Evolutionary conservation across 768 basidiomycete genomes (phyloP).

Genomic region (Tricholoma furcatifolium): DNA sequence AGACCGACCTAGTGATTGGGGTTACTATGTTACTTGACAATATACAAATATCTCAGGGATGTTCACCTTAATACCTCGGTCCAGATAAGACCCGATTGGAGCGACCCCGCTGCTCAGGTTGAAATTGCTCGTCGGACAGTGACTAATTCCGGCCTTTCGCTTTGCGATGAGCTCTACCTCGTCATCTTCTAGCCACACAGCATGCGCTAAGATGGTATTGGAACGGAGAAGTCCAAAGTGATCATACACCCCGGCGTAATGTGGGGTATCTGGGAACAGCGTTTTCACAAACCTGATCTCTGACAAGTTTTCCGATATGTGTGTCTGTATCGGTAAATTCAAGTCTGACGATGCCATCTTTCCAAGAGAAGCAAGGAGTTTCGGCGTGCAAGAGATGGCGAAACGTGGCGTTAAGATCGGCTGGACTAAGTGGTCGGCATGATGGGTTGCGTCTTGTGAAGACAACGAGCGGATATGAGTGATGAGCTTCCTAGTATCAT

Average conservation of each 20-base stretch:
- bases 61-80: constrained; percentile 80
- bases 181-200: constrained; percentile 68
- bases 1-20: constrained; percentile 72
- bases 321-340: constrained; percentile 82
- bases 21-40: background rate
- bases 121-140: constrained; percentile 95
- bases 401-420: constrained; percentile 96
- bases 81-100: constrained; percentile 74
- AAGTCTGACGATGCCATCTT: constrained; percentile 58
- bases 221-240: constrained; percentile 66
- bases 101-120: constrained; percentile 87
- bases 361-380: constrained; percentile 65
- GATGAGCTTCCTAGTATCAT: constrained; percentile 64
- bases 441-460: constrained; percentile 22
- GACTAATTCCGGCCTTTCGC: constrained; percentile 74
- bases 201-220: constrained; percentile 89
- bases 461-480: constrained; percentile 62
- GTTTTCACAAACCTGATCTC: constrained; percentile 68
- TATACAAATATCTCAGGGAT: background rate
- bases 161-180: constrained; percentile 74
- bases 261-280: constrained; percentile 61
- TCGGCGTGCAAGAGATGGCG: constrained; percentile 81
- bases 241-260: constrained; percentile 86
- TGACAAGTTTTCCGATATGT: constrained; percentile 79
- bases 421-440: constrained; percentile 61